These are phyloP conservation scores for Cydonia oblonga DNA, from an alignment of 331 rosid genomes.

Conservation along the genomic window DNA sequence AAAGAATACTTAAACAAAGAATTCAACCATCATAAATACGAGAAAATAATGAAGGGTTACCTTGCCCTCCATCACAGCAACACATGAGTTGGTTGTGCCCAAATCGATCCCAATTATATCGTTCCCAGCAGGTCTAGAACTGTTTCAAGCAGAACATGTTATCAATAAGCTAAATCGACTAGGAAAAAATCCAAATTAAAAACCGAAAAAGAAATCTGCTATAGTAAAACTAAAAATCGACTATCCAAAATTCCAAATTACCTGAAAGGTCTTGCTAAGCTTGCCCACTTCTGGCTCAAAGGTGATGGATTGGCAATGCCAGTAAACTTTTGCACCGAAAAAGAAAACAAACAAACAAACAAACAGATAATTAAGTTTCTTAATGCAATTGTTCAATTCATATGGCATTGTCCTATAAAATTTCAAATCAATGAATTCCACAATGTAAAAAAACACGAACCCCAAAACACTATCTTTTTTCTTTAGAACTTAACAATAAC, in stretches of 20 bases:
- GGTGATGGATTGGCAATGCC: slow-evolving; percentile 42
- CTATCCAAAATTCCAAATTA: background rate
- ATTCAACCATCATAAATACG: too few species aligned
- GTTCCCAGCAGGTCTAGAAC: slow-evolving; percentile 72
- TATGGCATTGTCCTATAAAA: background rate
- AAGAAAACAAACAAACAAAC: background rate
- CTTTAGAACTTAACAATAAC: too few species aligned
- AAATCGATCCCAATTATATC: slow-evolving; percentile 91
- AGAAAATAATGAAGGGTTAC: too few species aligned
- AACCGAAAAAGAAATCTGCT: background rate
- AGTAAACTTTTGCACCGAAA: slow-evolving; percentile 34
- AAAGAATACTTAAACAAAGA: too few species aligned
- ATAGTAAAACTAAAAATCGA: background rate
- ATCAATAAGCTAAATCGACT: background rate
- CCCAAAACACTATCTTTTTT: too few species aligned
- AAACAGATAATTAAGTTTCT: background rate
- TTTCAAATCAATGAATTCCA: background rate
- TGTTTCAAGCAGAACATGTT: slow-evolving; percentile 10
- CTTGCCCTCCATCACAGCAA: slow-evolving; percentile 89
- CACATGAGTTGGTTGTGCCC: slow-evolving; percentile 95
- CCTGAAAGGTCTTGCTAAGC: slow-evolving; percentile 76
- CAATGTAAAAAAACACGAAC: too few species aligned
- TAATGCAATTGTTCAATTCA: background rate
- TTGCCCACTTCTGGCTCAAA: slow-evolving; percentile 52
- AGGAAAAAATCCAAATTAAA: too few species aligned